Base-by-base conservation (phyloP, 345 rosid genomes). In the Hibiscus trionum region DNA sequence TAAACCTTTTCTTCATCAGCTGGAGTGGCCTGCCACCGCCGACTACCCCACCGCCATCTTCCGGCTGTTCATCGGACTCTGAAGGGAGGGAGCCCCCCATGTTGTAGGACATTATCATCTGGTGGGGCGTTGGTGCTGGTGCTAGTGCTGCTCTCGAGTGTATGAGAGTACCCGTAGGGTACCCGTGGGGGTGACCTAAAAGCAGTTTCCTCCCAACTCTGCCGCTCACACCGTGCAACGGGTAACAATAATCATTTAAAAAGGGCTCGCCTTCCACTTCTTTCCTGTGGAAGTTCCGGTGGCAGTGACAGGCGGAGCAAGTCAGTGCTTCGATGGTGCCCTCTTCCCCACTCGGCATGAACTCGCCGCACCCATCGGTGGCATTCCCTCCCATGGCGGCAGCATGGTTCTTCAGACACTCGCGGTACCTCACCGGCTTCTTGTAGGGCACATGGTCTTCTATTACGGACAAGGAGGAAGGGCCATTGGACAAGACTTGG, bases 321-420 rank as follows among this genome's bases (percentile, higher is more conserved):
- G 74, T 91, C 58, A 93, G 91, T 3, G 94, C 96, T 81, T 91
- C 96, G 21, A 89, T 82, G 81, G 86, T 85, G 11, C 97, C 97
- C 47, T 91, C 96, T 76, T 89, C 93, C 27, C 97, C 97, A 78
- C 87, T 88, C 0, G 98, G 96, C 96, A 91, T 88, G 85, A 93
- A 93, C 83, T 93, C 97, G 6, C 98, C 98, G 68, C 98, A 93
- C 11, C 98, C 98, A 75, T 93, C 98, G 11, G 82, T 84, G 24
- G 97, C 97, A 73, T 82, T 85, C 4, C 98, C 97, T 77, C 98
- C 98, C 84, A 86, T 87, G 52, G 90, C 74, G 0, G 96, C 98
- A 75, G 98, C 98, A 81, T 93, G 97, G 75, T 93, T 93, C 86
- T 93, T 93, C 5, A 89, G 72, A 77, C 98, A 93, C 70, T 93